Conservation (phyloP, 2,329 filamentous ascomycete species). For the Huntiella omanensis region DNA sequence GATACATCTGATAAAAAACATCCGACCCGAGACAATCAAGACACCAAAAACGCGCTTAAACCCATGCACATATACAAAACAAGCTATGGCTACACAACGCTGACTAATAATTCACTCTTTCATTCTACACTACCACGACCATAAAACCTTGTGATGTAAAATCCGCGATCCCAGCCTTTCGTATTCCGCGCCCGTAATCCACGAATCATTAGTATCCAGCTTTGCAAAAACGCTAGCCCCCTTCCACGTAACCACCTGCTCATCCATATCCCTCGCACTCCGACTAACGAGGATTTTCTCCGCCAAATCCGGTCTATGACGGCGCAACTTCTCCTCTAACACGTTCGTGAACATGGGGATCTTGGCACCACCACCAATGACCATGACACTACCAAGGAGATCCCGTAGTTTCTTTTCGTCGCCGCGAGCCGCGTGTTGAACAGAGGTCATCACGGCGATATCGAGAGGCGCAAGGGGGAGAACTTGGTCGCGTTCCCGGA, state of each 20-base stretch:
- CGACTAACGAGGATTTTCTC: conserved; percentile 44
- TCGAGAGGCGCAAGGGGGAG: conserved; percentile 73
- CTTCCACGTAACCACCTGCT: conserved; percentile 96
- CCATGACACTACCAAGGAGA: conserved; percentile 76
- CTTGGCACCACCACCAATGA: conserved; percentile 71
- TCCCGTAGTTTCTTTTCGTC: conserved; percentile 90
- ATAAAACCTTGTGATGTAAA: conserved; percentile 63
- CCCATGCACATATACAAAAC: background rate
- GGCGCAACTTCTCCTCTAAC: conserved; percentile 65
- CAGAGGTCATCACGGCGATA: conserved; percentile 73
- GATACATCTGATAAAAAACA: background rate
- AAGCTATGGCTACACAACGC: background rate
- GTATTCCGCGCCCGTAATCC: conserved; percentile 78
- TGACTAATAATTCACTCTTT: background rate
- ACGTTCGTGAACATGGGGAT: conserved; percentile 62
- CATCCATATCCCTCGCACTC: conserved; percentile 82
- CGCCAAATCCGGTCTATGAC: conserved; percentile 38
- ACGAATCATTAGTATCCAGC: conserved; percentile 81
- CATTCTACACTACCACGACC: conserved; percentile 30
- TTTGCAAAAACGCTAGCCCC: conserved; percentile 92
- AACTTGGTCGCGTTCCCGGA: conserved; percentile 57
- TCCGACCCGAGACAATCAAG: background rate
- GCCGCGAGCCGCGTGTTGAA: conserved; percentile 66
- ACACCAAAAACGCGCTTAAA: background rate
- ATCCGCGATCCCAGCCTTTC: conserved; percentile 67